phyloP scores from a whole-genome alignment of 305 asterid species.

The Caryopteris hybrid region DNA sequence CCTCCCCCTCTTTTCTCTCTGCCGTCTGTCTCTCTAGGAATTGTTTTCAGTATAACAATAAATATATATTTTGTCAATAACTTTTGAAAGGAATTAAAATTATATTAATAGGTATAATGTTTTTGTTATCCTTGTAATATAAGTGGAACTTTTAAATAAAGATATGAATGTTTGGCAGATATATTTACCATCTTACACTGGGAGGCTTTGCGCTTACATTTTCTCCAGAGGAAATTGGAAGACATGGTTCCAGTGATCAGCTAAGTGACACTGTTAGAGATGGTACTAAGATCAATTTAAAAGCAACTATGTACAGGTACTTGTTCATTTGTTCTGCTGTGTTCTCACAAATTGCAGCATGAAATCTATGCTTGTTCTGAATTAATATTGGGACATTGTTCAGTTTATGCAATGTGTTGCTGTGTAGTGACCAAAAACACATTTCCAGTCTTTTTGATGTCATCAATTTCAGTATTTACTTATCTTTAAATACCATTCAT shows the following conservation, averaged over 20 bases:
- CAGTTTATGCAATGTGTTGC: neutral
- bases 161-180: conserved; percentile 36
- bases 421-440: neutral
- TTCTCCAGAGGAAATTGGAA: conserved; percentile 30
- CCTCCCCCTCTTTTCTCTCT: neutral
- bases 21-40: too few species aligned
- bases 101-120: neutral
- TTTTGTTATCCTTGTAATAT: neutral
- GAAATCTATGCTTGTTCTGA: neutral
- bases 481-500: neutral
- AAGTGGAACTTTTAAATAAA: conserved; percentile 4
- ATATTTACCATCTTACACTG: conserved; percentile 74
- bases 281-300: conserved; percentile 74
- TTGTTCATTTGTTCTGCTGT: neutral
- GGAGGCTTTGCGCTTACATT: conserved; percentile 90
- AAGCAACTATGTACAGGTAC: conserved; percentile 82
- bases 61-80: neutral
- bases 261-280: conserved; percentile 41
- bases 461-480: neutral
- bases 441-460: neutral
- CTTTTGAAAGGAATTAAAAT: neutral
- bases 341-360: conserved; percentile 2
- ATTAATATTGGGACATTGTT: neutral
- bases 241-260: conserved; percentile 27
- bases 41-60: neutral